Evolutionary conservation across 345 rosid genomes (phyloP).

Genomic region (Clausena lansium): DNA sequence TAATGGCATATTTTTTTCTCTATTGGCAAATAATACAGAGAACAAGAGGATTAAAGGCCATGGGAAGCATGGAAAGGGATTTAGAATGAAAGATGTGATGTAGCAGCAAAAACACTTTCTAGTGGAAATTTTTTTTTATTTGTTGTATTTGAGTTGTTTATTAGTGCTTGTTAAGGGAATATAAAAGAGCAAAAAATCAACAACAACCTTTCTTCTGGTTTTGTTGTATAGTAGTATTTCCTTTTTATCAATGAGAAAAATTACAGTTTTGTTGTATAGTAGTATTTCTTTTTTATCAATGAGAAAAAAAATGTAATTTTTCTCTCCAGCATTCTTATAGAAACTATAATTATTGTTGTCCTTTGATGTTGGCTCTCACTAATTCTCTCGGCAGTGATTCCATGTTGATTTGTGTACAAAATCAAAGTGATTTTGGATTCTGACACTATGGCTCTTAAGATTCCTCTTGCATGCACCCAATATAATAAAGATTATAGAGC

Average conservation of each 20-base stretch:
- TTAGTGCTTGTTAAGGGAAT: slow-evolving; percentile 4
- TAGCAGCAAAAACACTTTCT: slow-evolving; percentile 19
- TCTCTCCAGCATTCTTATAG: neutral
- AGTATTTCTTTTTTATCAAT: slow-evolving; percentile 24
- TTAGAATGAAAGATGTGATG: slow-evolving; percentile 35
- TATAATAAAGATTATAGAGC: neutral
- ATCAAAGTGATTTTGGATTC: neutral
- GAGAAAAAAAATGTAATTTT: neutral
- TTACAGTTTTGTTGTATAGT: too few species aligned
- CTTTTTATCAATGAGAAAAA: too few species aligned
- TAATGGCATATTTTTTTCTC: neutral
- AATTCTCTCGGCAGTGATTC: neutral
- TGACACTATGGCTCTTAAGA: neutral
- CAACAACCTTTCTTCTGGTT: slow-evolving; percentile 17
- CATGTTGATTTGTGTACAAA: neutral
- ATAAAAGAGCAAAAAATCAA: neutral
- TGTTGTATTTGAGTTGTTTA: slow-evolving; percentile 16
- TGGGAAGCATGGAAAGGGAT: slow-evolving; percentile 73
- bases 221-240: too few species aligned
- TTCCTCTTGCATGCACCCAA: neutral
- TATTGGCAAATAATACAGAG: slow-evolving; percentile 41
- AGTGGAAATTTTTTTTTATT: neutral
- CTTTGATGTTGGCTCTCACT: neutral
- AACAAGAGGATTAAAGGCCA: slow-evolving; percentile 74
- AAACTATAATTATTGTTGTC: neutral